These are phyloP conservation scores for Emergomyces pasteurianus DNA, from an alignment of 2,329 filamentous ascomycete species.

Conservation along the genomic window DNA sequence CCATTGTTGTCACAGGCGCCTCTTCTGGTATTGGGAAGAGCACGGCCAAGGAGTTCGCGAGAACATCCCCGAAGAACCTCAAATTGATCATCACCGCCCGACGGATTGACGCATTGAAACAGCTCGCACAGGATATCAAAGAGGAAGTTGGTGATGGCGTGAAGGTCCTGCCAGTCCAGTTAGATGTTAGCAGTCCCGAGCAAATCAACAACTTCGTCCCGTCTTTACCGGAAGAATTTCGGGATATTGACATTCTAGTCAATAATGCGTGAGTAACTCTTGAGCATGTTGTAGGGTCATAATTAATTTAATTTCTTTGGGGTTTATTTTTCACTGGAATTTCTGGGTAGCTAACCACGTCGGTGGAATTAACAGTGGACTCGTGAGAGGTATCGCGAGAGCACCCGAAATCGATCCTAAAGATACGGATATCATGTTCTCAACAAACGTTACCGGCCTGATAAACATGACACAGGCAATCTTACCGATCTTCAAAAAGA, in stretches of 20 bases:
- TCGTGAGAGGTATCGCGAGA: conserved; percentile 78
- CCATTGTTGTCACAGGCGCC: conserved; percentile 80
- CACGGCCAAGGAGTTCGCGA: conserved; percentile 79
- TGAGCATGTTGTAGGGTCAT: neutral
- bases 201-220: conserved; percentile 63
- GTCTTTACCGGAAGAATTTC: conserved; percentile 67
- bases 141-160: conserved; percentile 68
- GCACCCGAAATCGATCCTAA: conserved; percentile 71
- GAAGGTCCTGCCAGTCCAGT: conserved; percentile 66
- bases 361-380: conserved; percentile 45
- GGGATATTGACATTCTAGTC: conserved; percentile 74
- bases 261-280: conserved; percentile 72
- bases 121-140: conserved; percentile 64
- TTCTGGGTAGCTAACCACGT: neutral
- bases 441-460: conserved; percentile 85
- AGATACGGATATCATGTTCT: conserved; percentile 79
- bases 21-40: conserved; percentile 75
- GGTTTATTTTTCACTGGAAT: neutral
- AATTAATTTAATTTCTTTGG: neutral
- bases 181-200: conserved; percentile 73
- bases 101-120: conserved; percentile 62
- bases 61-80: conserved; percentile 65
- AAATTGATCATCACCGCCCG: conserved; percentile 84
- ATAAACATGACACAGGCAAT: conserved; percentile 95
- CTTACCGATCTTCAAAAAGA: conserved; percentile 64